Evolutionary conservation across 352 stramenopile genomes (phyloP).

Genomic region (Saprolegnia parasitica): DNA sequence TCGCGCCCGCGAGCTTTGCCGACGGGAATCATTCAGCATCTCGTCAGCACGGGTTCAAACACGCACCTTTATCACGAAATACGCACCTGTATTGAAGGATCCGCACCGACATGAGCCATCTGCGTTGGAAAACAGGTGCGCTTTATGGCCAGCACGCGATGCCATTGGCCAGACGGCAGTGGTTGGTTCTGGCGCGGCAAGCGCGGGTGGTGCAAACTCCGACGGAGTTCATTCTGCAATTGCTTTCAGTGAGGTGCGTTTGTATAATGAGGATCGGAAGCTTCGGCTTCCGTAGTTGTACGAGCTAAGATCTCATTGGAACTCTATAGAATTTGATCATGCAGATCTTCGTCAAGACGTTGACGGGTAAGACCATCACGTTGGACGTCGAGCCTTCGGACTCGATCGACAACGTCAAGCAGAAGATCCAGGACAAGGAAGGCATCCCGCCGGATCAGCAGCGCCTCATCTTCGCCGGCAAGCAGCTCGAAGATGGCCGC

Average conservation of each 20-base stretch:
- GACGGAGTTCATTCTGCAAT: slow-evolving; percentile 1
- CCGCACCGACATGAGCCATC: too few species aligned
- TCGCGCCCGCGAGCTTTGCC: too few species aligned
- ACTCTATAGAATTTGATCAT: slow-evolving; percentile 38
- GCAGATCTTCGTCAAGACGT: slow-evolving; percentile 92
- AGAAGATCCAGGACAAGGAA: slow-evolving; percentile 92
- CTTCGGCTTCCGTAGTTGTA: slow-evolving; percentile 10
- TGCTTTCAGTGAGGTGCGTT: slow-evolving; percentile 14
- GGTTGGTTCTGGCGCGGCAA: not conserved
- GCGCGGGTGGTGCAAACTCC: not conserved
- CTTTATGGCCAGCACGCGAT: not conserved
- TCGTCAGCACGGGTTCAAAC: too few species aligned
- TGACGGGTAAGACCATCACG: slow-evolving; percentile 89
- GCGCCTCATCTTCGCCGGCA: slow-evolving; percentile 93
- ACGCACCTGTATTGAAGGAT: too few species aligned
- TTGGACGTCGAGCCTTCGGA: slow-evolving; percentile 91
- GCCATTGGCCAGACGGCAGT: not conserved
- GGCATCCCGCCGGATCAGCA: slow-evolving; percentile 94
- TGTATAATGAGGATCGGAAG: slow-evolving; percentile 23
- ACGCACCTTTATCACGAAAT: too few species aligned
- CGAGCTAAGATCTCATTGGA: not conserved
- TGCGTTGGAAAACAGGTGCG: not conserved
- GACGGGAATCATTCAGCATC: too few species aligned
- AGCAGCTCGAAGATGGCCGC: slow-evolving; percentile 91
- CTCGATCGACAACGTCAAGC: slow-evolving; percentile 96